Conservation (phyloP, 352 stramenopile species). For the Elongisporangium anandrum region DNA sequence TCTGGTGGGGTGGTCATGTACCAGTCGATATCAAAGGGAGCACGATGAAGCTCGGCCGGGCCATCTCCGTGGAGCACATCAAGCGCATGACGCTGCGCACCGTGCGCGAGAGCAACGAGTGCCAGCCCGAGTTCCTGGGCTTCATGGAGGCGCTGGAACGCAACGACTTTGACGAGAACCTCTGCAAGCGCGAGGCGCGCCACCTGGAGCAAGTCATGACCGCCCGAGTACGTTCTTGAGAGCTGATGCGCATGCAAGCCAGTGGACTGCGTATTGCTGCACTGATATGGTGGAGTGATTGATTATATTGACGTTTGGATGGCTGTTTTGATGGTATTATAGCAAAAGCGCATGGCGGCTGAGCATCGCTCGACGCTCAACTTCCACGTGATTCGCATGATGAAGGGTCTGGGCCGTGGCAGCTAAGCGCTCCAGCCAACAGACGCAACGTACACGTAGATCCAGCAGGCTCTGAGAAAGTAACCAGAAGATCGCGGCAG, state of each 20-base stretch:
- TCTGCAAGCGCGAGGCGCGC: conserved; percentile 79
- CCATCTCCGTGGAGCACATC: conserved; percentile 83
- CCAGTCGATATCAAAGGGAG: conserved; percentile 2
- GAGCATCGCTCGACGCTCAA: conserved; percentile 84
- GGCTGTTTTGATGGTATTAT: conserved; percentile 2
- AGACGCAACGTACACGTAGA: conserved; percentile 4
- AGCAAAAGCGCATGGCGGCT: conserved; percentile 52
- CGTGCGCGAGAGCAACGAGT: conserved; percentile 71
- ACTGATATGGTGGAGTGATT: neutral
- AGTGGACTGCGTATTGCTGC: neutral
- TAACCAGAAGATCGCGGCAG: neutral
- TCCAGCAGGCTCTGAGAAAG: conserved; percentile 1
- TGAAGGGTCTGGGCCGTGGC: conserved; percentile 56
- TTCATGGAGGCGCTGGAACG: conserved; percentile 81
- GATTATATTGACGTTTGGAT: neutral
- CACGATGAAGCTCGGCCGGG: conserved; percentile 75
- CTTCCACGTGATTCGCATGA: conserved; percentile 87
- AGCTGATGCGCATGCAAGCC: neutral
- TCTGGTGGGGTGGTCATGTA: neutral
- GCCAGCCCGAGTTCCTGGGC: conserved; percentile 72
- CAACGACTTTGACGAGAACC: conserved; percentile 80
- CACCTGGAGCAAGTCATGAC: conserved; percentile 78
- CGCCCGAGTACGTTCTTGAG: conserved; percentile 33
- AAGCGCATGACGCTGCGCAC: conserved; percentile 90
- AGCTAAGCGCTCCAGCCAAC: neutral